Base-by-base conservation (phyloP, 2,329 filamentous ascomycete species). In the Lachnellula subtilissima region DNA sequence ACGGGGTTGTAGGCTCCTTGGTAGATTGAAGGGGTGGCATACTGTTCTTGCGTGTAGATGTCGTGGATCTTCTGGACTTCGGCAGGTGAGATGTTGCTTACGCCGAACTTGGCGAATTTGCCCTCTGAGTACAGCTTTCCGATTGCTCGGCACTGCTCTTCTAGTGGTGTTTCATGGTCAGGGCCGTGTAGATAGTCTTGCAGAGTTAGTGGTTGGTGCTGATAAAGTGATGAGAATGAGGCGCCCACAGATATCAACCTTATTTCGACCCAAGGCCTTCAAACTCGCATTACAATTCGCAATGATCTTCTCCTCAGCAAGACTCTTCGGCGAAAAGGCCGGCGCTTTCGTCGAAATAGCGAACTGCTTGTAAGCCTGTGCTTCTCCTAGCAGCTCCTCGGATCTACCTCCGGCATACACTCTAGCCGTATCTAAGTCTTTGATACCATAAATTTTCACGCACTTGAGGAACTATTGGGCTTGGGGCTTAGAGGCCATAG, bases 1-100 rank as follows among this genome's bases (percentile, higher is more conserved):
- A 63, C 14, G 6, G 54, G 25, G 46, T 64, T 66, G 52, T 67
- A 67, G 15, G 58, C 49, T 11, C 64, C 67, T 53, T 71, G 66
- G 49, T 67, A 69, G 17, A 70, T 74, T 23, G 70, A 61, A 0
- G 68, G 69, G 28, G 65, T 63, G 23, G 65, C 53, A 49, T 65
- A 70, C 22, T 62, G 61, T 19, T 66, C 58, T 51, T 60, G 39
- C 3, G 62, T 55, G 50, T 66, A 70, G 28, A 67, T 61, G 35
- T 53, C 57, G 9, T 66, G 54, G 48, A 66, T 61, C 43, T 63
- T 56, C 3, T 59, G 54, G 45, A 70, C 52, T 39, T 65, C 61
- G 8, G 42, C 54, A 2, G 60, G 51, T 1, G 53, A 49, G 52
- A 61, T 68, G 53, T 69, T 70, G 50, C 59, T 67, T 12, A 71